A percentile compares a stretch with the other conserved stretches of the same genome.
phyloP scores from a whole-genome alignment of 306 rosid genomes.

The Rosa multiflora region DNA sequence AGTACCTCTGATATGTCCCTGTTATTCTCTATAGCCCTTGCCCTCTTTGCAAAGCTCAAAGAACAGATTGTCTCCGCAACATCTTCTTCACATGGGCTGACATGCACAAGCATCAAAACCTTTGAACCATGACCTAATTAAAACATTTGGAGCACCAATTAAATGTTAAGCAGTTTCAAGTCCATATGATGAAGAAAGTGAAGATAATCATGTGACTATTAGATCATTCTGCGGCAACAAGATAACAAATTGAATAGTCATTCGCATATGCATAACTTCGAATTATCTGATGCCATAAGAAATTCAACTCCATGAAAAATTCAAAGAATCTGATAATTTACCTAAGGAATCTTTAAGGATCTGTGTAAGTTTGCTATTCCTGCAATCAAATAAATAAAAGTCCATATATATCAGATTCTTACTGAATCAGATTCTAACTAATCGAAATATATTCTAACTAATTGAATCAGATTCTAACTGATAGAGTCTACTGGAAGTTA shows the following conservation, averaged over 20 bases:
- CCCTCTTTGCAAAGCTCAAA: slow-evolving; percentile 83
- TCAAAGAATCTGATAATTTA: slow-evolving; percentile 36
- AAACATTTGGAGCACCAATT: slow-evolving; percentile 29
- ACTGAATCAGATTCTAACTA: background rate
- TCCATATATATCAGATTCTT: slow-evolving; percentile 25
- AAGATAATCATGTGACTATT: background rate
- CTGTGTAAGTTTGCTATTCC: slow-evolving; percentile 98
- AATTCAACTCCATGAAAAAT: background rate
- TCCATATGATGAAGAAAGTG: background rate
- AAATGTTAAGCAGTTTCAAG: slow-evolving; percentile 2
- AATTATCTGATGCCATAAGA: background rate
- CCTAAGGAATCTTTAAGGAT: slow-evolving; percentile 92
- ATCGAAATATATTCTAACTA: background rate
- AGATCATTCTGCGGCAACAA: slow-evolving; percentile 1
- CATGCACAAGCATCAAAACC: slow-evolving; percentile 90
- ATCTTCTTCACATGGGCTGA: slow-evolving; percentile 84
- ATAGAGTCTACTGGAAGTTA: background rate
- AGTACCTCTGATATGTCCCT: slow-evolving; percentile 66
- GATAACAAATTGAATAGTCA: background rate
- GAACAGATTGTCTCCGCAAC: slow-evolving; percentile 82
- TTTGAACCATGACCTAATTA: slow-evolving; percentile 72
- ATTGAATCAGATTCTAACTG: slow-evolving; percentile 24
- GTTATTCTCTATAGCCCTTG: slow-evolving; percentile 64
- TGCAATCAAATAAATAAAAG: slow-evolving; percentile 47
- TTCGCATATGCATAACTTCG: background rate